Conservation (phyloP, 805 yeast genomes). For the Yarrowia osloensis region DNA sequence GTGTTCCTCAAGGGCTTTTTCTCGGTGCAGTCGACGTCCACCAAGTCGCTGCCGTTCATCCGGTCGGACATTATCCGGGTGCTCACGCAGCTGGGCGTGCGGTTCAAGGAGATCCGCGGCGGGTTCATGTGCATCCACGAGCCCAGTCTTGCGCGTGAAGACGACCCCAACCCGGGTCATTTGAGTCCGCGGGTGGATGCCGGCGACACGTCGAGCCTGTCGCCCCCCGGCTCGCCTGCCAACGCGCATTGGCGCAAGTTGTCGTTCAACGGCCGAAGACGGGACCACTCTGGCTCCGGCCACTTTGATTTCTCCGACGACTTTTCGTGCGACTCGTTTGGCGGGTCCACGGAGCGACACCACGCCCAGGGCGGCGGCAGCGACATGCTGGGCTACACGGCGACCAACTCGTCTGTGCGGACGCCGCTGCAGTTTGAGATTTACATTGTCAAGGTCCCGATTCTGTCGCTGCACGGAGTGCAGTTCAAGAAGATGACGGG, state of each 20-base stretch:
- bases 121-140: slow-evolving; percentile 82
- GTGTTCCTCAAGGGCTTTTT: slow-evolving; percentile 90
- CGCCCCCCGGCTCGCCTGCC: slow-evolving; percentile 40
- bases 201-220: slow-evolving; percentile 35
- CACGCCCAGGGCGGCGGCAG: slow-evolving; percentile 40
- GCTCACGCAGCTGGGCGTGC: slow-evolving; percentile 72
- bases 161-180: not conserved
- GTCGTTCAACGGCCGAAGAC: slow-evolving; percentile 39
- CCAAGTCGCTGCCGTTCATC: slow-evolving; percentile 85
- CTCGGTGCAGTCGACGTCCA: slow-evolving; percentile 91
- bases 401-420: slow-evolving; percentile 37
- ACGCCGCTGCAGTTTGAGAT: slow-evolving; percentile 86
- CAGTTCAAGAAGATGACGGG: slow-evolving; percentile 93
- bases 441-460: slow-evolving; percentile 87
- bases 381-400: slow-evolving; percentile 43
- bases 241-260: slow-evolving; percentile 38
- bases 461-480: slow-evolving; percentile 87
- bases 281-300: slow-evolving; percentile 25
- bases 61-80: slow-evolving; percentile 80
- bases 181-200: not conserved
- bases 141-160: slow-evolving; percentile 44
- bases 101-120: slow-evolving; percentile 86
- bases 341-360: slow-evolving; percentile 32
- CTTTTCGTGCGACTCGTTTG: slow-evolving; percentile 24
- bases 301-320: slow-evolving; percentile 29